A percentile compares a stretch with the other conserved stretches of the same genome.
phyloP scores from a whole-genome alignment of 2,329 filamentous ascomycete species.

The Ambrosiella beaveri region DNA sequence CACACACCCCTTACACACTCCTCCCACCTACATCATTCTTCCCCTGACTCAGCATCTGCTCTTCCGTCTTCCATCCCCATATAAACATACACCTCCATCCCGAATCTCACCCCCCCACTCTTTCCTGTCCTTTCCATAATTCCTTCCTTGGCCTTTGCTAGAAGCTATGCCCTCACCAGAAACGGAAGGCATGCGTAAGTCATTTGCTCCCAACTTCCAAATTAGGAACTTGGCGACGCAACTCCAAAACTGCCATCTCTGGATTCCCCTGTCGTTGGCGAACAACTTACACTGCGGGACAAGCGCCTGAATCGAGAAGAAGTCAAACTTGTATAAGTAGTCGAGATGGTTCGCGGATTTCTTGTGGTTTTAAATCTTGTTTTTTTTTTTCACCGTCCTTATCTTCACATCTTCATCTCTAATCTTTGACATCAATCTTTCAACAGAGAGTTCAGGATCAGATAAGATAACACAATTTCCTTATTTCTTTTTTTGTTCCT shows the following conservation, averaged over 20 bases:
- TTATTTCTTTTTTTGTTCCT: not conserved
- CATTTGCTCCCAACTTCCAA: not conserved
- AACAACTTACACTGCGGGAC: no score
- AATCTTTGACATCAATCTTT: not conserved
- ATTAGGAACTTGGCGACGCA: not conserved
- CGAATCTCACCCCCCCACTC: no score
- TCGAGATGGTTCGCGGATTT: not conserved
- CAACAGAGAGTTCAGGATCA: not conserved
- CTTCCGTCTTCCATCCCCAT: no score
- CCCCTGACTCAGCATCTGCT: no score
- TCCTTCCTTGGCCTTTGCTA: no score
- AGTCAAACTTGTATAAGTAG: not conserved
- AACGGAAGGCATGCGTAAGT: slow-evolving; percentile 3
- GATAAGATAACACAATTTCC: not conserved
- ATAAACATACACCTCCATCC: no score
- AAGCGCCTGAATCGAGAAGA: no score
- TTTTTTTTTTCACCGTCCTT: not conserved
- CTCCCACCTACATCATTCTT: no score
- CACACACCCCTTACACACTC: no score
- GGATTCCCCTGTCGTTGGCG: not conserved
- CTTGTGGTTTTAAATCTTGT: not conserved
- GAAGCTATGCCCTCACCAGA: no score
- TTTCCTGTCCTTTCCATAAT: no score
- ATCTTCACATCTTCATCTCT: not conserved
- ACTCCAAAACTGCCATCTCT: not conserved